These are phyloP conservation scores for Entomortierella parvispora DNA, from an alignment of 192 early-diverging fungal genomes.

Conservation along the genomic window DNA sequence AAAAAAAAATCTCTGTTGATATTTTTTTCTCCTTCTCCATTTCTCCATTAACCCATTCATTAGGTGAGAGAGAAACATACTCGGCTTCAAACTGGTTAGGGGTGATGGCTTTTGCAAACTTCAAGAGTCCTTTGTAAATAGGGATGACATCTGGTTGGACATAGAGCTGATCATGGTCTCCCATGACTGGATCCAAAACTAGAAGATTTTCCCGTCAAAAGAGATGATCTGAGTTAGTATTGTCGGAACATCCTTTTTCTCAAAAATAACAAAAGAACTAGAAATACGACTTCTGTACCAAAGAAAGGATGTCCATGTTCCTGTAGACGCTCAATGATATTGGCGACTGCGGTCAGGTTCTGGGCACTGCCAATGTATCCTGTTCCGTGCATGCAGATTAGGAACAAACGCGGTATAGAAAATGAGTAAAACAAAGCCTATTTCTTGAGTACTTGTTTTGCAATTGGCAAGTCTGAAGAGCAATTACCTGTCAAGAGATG, in stretches of 20 bases:
- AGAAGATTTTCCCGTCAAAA: background rate
- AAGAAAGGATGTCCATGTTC: conserved; percentile 56
- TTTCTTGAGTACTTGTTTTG: no score
- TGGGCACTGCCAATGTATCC: conserved; percentile 87
- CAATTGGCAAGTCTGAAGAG: background rate
- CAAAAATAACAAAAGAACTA: background rate
- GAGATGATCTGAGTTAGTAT: background rate
- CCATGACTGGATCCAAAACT: conserved; percentile 91
- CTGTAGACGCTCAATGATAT: conserved; percentile 65
- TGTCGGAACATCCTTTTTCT: background rate
- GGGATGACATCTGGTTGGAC: conserved; percentile 81
- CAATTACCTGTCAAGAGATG: conserved; percentile 81
- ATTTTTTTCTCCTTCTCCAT: background rate
- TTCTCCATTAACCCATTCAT: no score
- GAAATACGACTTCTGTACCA: conserved; percentile 47
- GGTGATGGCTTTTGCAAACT: conserved; percentile 80
- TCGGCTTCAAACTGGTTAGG: conserved; percentile 95
- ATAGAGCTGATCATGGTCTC: conserved; percentile 88
- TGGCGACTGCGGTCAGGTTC: conserved; percentile 66
- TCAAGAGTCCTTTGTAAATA: conserved; percentile 76
- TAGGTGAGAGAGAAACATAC: conserved; percentile 44
- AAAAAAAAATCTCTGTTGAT: background rate
- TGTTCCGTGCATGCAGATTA: background rate
- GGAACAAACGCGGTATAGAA: background rate
- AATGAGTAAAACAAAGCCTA: no score